phyloP scores from a whole-genome alignment of 306 rosid species.

The Pyrus pyrifolia region DNA sequence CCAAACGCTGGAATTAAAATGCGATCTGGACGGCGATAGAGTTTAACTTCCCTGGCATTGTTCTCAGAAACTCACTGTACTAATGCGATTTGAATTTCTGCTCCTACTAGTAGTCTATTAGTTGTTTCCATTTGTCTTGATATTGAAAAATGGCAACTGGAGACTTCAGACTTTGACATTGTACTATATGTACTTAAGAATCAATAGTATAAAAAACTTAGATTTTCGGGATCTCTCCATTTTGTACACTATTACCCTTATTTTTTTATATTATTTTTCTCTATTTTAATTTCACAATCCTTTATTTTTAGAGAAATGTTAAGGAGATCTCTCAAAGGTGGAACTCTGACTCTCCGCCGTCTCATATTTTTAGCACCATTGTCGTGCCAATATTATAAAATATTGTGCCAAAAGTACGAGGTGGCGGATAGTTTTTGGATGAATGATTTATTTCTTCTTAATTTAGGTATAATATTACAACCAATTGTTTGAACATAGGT shows the following conservation, averaged over 20 bases:
- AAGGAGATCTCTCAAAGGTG: too few relatives aligned
- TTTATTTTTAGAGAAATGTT: too few relatives aligned
- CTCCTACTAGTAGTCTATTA: background rate
- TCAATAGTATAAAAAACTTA: background rate
- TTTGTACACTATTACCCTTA: background rate
- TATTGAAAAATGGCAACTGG: slow-evolving; percentile 39
- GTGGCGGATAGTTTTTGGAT: too few relatives aligned
- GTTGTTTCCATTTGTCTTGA: slow-evolving; percentile 31
- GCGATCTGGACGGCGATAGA: slow-evolving; percentile 15
- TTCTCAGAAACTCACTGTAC: slow-evolving; percentile 25
- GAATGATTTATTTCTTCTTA: too few relatives aligned
- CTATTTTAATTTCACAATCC: too few relatives aligned
- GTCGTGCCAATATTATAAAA: too few relatives aligned
- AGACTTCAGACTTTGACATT: slow-evolving; percentile 16
- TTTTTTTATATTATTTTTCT: too few relatives aligned
- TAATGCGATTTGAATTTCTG: background rate
- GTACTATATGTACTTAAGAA: slow-evolving; percentile 15
- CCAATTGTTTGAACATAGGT: too few relatives aligned
- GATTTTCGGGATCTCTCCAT: background rate
- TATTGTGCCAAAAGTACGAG: too few relatives aligned
- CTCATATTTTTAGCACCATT: too few relatives aligned
- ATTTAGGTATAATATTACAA: too few relatives aligned
- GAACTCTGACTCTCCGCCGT: accelerated
- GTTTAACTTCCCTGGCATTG: too few relatives aligned
- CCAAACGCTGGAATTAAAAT: slow-evolving; percentile 63